Evolutionary conservation across 1,139 yeast species (phyloP).

Genomic region (Blastobotrys ciferrii): DNA sequence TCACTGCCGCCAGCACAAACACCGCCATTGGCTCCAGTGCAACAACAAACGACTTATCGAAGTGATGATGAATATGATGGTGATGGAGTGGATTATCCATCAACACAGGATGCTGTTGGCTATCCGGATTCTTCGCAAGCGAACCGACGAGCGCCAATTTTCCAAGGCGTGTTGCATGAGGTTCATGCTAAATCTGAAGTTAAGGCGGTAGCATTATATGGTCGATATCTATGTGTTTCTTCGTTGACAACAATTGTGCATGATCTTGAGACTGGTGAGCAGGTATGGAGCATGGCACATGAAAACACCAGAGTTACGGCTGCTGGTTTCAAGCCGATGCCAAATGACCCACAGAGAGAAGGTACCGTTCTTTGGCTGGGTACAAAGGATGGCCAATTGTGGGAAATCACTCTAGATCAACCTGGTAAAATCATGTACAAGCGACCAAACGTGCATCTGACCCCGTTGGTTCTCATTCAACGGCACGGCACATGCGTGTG

Average conservation of each 20-base stretch:
- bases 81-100: neutral
- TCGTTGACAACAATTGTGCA: constrained; percentile 28
- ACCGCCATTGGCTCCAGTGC: neutral
- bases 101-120: constrained; percentile 4
- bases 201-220: constrained; percentile 28
- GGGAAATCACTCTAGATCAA: constrained; percentile 32
- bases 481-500: constrained; percentile 31
- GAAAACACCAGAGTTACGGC: constrained; percentile 33
- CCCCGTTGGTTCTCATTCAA: constrained; percentile 33
- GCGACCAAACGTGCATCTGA: constrained; percentile 33
- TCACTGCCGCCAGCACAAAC: constrained; percentile 1
- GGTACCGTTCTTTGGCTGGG: constrained; percentile 38
- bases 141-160: constrained; percentile 36
- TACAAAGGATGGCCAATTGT: constrained; percentile 38
- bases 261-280: constrained; percentile 30
- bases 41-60: neutral
- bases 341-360: constrained; percentile 5
- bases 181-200: constrained; percentile 32
- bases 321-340: constrained; percentile 15
- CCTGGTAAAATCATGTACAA: constrained; percentile 24
- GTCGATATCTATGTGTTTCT: constrained; percentile 29
- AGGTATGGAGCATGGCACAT: constrained; percentile 30
- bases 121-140: constrained; percentile 39
- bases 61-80: neutral
- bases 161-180: constrained; percentile 32